phyloP scores from a whole-genome alignment of 768 basidiomycete genomes.

The Melanogaster broomeanus region DNA sequence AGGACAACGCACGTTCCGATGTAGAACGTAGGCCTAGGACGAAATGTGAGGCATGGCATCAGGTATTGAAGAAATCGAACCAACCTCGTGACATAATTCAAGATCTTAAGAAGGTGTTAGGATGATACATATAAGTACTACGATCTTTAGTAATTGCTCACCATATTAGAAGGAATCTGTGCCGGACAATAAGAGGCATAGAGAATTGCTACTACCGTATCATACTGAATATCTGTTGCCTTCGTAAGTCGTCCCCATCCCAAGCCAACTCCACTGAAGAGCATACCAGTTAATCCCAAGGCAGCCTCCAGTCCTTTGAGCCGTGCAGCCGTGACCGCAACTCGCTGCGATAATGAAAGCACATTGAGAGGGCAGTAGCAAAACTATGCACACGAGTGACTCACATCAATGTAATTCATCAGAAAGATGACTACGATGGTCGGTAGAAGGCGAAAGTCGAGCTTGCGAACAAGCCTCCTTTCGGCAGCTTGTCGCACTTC shows the following conservation, averaged over 20 bases:
- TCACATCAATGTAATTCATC: slow-evolving; percentile 70
- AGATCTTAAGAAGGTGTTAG: slow-evolving; percentile 36
- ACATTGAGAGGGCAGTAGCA: not conserved
- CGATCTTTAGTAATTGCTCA: not conserved
- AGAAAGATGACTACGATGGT: slow-evolving; percentile 60
- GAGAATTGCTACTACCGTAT: slow-evolving; percentile 54
- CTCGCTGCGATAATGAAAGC: slow-evolving; percentile 36
- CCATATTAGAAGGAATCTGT: slow-evolving; percentile 40
- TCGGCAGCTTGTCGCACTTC: slow-evolving; percentile 15
- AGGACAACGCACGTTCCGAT: slow-evolving; percentile 59
- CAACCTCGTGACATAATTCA: slow-evolving; percentile 56
- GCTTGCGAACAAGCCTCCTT: slow-evolving; percentile 47
- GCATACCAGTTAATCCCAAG: slow-evolving; percentile 44
- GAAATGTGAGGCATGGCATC: not conserved
- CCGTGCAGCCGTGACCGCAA: slow-evolving; percentile 50
- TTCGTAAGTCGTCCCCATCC: not conserved
- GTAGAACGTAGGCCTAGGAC: slow-evolving; percentile 56
- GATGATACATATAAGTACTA: not conserved
- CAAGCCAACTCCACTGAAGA: not conserved
- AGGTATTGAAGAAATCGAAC: not conserved
- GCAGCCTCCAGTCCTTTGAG: slow-evolving; percentile 53
- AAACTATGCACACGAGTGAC: slow-evolving; percentile 1
- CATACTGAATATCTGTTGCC: slow-evolving; percentile 52
- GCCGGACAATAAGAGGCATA: slow-evolving; percentile 65
- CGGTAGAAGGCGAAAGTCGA: slow-evolving; percentile 58